These are phyloP conservation scores for Yarrowia phangngaensis DNA, from an alignment of 805 yeast genomes.

Conservation along the genomic window DNA sequence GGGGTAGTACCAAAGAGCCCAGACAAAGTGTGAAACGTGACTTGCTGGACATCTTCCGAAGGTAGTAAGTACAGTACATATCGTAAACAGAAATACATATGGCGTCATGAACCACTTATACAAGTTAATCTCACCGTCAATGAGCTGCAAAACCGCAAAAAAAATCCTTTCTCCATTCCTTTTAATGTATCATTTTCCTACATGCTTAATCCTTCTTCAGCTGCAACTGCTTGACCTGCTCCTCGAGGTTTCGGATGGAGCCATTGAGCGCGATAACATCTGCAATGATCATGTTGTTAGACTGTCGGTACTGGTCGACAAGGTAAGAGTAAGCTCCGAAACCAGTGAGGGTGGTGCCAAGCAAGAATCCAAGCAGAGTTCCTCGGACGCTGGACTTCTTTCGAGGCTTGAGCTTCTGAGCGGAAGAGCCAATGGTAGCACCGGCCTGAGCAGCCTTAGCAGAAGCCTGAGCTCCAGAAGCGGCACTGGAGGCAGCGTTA, in stretches of 20 bases:
- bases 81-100: not conserved
- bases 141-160: too few species aligned
- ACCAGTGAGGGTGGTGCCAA: slow-evolving; percentile 73
- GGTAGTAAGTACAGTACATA: not conserved
- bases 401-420: slow-evolving; percentile 22
- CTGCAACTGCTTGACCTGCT: slow-evolving; percentile 48
- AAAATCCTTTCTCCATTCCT: too few species aligned
- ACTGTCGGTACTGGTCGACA: slow-evolving; percentile 68
- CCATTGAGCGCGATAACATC: slow-evolving; percentile 70
- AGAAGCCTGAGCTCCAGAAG: slow-evolving; percentile 17
- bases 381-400: slow-evolving; percentile 28
- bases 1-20: not conserved
- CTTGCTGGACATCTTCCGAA: slow-evolving; percentile 13
- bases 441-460: slow-evolving; percentile 25
- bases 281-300: slow-evolving; percentile 67
- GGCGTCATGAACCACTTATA: too few species aligned
- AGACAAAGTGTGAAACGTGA: slow-evolving; percentile 6
- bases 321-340: slow-evolving; percentile 72
- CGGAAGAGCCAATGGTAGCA: slow-evolving; percentile 17
- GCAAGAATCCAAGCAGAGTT: slow-evolving; percentile 66
- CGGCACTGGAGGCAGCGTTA: slow-evolving; percentile 2
- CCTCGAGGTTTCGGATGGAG: slow-evolving; percentile 63
- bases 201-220: slow-evolving; percentile 17
- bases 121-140: too few species aligned
- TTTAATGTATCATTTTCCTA: slow-evolving; percentile 21